These are phyloP conservation scores for Ciborinia camelliae DNA, from an alignment of 2,329 filamentous ascomycete genomes.

Conservation along the genomic window DNA sequence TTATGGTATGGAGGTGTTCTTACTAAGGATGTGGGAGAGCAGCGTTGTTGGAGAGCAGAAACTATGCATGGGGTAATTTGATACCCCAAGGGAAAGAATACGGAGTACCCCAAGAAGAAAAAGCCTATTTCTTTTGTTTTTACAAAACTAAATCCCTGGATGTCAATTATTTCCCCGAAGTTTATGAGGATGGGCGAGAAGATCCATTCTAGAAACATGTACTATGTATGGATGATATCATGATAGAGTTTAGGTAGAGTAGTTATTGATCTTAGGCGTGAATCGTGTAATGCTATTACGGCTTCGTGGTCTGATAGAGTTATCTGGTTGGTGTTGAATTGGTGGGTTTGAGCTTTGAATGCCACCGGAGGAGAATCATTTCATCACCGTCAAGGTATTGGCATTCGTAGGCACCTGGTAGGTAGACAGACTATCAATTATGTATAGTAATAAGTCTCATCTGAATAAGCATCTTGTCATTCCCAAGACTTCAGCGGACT, in stretches of 20 bases:
- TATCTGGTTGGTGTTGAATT: neutral
- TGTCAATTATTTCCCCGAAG: conserved; percentile 8
- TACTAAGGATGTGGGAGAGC: neutral
- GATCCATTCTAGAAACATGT: neutral
- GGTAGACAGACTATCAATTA: neutral
- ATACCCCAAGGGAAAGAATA: conserved; percentile 12
- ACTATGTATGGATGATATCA: neutral
- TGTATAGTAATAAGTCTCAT: neutral
- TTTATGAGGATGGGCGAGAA: conserved; percentile 4
- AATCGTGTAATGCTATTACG: neutral
- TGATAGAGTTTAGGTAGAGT: neutral
- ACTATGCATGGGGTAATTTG: conserved; percentile 7
- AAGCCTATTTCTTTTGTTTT: no score
- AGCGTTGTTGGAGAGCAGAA: conserved; percentile 3
- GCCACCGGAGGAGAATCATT: neutral
- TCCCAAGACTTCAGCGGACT: neutral
- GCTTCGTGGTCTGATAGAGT: neutral
- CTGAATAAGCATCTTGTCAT: neutral
- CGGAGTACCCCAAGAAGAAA: conserved; percentile 12
- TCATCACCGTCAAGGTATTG: neutral
- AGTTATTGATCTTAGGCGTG: neutral
- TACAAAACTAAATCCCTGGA: neutral
- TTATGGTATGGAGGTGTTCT: neutral
- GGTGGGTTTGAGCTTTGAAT: neutral
- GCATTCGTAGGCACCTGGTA: neutral